These are phyloP conservation scores for Aechmea fasciata DNA, from an alignment of 176 grass and related monocot species.

Conservation along the genomic window DNA sequence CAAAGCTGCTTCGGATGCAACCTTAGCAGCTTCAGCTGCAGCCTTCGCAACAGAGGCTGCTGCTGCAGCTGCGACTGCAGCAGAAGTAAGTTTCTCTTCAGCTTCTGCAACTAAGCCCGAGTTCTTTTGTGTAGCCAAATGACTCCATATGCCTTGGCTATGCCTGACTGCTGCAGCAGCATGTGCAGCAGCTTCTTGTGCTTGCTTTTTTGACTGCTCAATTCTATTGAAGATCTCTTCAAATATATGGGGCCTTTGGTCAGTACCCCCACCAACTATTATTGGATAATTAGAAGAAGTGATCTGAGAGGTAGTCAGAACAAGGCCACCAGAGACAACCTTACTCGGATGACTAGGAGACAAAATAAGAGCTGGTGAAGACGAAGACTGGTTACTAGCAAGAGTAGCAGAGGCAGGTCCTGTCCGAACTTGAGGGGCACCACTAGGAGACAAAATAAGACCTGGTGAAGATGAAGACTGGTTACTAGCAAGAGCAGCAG, in stretches of 20 bases:
- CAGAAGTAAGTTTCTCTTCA: slow-evolving; percentile 78
- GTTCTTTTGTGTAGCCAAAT: slow-evolving; percentile 40
- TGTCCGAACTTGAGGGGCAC: slow-evolving; percentile 28
- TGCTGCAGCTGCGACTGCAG: slow-evolving; percentile 69
- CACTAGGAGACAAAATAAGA: slow-evolving; percentile 33
- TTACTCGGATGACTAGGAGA: slow-evolving; percentile 43
- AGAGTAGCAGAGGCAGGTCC: slow-evolving; percentile 35
- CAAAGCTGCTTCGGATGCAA: slow-evolving; percentile 70
- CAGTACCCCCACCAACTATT: slow-evolving; percentile 23
- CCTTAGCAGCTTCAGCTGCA: slow-evolving; percentile 87
- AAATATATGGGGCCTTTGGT: slow-evolving; percentile 37
- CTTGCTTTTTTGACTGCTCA: slow-evolving; percentile 63
- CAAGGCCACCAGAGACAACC: slow-evolving; percentile 31
- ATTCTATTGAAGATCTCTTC: slow-evolving; percentile 40
- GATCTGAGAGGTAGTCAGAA: slow-evolving; percentile 39
- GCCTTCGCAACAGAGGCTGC: slow-evolving; percentile 85
- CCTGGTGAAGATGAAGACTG: slow-evolving; percentile 11
- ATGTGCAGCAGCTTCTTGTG: slow-evolving; percentile 49
- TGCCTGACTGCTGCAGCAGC: slow-evolving; percentile 47
- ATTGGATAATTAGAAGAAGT: slow-evolving; percentile 43
- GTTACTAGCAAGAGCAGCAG: slow-evolving; percentile 33
- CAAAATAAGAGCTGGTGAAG: slow-evolving; percentile 30
- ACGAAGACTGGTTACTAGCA: slow-evolving; percentile 19
- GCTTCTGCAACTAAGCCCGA: slow-evolving; percentile 50
- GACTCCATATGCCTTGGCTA: slow-evolving; percentile 65